phyloP scores from a whole-genome alignment of 129 eudicot genomes.

The Kitagawia praeruptora region DNA sequence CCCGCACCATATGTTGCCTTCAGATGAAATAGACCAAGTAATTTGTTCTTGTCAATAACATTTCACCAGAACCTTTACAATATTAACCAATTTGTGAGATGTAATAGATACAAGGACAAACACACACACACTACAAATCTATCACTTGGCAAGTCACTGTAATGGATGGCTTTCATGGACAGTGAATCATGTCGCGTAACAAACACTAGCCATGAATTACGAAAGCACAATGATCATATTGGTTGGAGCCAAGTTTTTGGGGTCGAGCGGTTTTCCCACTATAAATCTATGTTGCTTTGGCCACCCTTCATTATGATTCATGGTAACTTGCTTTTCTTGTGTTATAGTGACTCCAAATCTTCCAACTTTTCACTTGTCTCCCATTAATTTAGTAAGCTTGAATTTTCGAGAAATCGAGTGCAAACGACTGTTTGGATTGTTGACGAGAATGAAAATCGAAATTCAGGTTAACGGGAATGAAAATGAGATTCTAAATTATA shows the following conservation, averaged over 20 bases:
- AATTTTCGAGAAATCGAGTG: background rate
- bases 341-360: background rate
- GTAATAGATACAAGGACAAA: background rate
- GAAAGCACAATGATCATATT: constrained; percentile 5
- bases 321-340: constrained; percentile 4
- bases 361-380: background rate
- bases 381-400: background rate
- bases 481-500: no score
- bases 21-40: no score
- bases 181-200: constrained; percentile 7
- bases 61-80: no score
- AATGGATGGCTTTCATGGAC: background rate
- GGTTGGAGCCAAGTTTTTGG: background rate
- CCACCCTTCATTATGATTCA: constrained; percentile 4
- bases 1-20: no score
- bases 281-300: background rate
- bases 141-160: background rate
- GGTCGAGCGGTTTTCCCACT: constrained; percentile 16
- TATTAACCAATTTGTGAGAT: no score
- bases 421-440: background rate
- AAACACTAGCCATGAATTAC: constrained; percentile 1
- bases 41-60: no score
- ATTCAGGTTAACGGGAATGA: no score
- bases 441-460: background rate
- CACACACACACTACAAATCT: no score